A percentile compares a stretch with the other conserved stretches of the same genome.
phyloP scores from a whole-genome alignment of 1,284 basidiomycete genomes.

The Ceratobasidium sp. region DNA sequence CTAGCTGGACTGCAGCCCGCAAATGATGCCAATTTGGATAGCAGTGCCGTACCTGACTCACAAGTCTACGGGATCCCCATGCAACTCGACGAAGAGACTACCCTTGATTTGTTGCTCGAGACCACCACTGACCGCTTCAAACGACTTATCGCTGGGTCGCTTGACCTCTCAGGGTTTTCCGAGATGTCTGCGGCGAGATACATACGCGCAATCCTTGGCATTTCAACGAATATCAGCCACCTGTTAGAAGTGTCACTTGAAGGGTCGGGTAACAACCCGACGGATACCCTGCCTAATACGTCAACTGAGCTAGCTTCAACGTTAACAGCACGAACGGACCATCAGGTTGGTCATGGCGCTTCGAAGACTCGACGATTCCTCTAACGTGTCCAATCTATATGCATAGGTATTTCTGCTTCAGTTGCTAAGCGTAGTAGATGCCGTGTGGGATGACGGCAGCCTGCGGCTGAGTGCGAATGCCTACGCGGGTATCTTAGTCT shows the following conservation, averaged over 20 bases:
- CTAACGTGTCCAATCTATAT: neutral
- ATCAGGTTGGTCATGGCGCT: too few species aligned
- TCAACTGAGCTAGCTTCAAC: neutral
- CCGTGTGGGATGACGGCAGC: neutral
- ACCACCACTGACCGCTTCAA: neutral
- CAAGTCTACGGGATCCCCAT: neutral
- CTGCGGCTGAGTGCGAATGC: neutral
- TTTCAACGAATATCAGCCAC: neutral
- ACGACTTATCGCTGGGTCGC: neutral
- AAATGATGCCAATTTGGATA: neutral
- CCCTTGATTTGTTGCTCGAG: neutral
- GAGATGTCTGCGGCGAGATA: neutral
- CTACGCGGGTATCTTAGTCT: neutral
- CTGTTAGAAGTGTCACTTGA: neutral
- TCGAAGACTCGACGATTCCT: too few species aligned
- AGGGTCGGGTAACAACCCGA: neutral
- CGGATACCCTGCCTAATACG: neutral
- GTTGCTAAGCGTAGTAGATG: neutral
- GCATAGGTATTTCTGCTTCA: neutral
- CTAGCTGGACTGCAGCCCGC: constrained; percentile 1
- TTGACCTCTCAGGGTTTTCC: neutral
- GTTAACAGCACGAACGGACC: too few species aligned
- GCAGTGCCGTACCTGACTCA: neutral
- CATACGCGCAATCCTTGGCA: neutral
- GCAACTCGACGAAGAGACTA: neutral